Evolutionary conservation across 108 stramenopile species (phyloP).

Genomic region (Skeletonema potamos): DNA sequence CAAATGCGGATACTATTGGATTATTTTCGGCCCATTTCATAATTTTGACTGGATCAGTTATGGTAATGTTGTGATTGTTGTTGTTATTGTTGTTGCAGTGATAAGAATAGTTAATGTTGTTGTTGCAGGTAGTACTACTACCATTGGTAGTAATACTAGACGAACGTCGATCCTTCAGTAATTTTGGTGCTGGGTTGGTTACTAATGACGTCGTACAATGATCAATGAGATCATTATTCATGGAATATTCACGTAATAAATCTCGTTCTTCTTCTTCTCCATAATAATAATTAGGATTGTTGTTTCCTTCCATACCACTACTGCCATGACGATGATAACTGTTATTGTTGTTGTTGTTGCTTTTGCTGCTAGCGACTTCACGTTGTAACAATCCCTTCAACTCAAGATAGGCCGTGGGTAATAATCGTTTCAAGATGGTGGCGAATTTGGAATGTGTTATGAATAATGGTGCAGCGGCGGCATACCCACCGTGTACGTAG

Average conservation of each 20-base stretch:
- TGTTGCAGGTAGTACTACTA: background rate
- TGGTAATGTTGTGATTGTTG: background rate
- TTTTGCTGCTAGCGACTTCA: background rate
- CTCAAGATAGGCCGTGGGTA: slow-evolving; percentile 42
- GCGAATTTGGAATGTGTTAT: slow-evolving; percentile 33
- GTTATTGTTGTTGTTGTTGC: background rate
- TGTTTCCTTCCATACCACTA: too few species aligned
- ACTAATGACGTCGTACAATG: background rate
- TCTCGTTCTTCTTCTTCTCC: too few species aligned
- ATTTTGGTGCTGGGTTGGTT: too few species aligned
- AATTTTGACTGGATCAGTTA: slow-evolving; percentile 35
- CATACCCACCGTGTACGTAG: slow-evolving; percentile 59
- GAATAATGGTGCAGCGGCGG: slow-evolving; percentile 51
- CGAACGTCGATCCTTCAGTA: background rate
- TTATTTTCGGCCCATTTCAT: slow-evolving; percentile 79
- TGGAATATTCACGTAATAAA: background rate
- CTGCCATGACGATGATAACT: too few species aligned
- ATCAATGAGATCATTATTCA: background rate
- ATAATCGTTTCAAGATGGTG: slow-evolving; percentile 21
- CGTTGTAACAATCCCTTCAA: slow-evolving; percentile 12
- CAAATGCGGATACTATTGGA: slow-evolving; percentile 63
- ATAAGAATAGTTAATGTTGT: background rate
- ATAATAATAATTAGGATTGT: too few species aligned
- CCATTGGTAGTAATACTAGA: too few species aligned
- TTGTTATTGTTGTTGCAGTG: background rate